A percentile compares a stretch with the other conserved stretches of the same genome.
Conservation (phyloP, 2,329 filamentous ascomycete genomes). For the Cadophora gregata region DNA sequence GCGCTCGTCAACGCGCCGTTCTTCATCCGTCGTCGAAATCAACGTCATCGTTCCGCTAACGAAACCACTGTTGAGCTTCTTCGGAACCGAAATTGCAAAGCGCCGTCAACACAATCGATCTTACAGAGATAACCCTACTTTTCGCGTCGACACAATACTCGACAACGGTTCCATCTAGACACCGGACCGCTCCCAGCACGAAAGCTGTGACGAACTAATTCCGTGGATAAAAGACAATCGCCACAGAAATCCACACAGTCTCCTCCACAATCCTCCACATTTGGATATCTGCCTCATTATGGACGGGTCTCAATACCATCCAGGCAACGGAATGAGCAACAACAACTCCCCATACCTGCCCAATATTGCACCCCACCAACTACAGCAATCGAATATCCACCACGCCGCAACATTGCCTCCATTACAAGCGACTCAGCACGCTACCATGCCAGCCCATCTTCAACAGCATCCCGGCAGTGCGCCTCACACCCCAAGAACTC, state of each 20-base stretch:
- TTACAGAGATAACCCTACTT: not conserved
- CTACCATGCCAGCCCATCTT: conserved; percentile 53
- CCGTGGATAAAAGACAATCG: not conserved
- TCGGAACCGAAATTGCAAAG: not conserved
- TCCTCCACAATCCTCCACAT: conserved; percentile 8
- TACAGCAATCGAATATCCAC: conserved; percentile 52
- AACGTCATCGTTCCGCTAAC: not conserved
- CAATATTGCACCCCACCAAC: conserved; percentile 45
- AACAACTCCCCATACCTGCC: conserved; percentile 41
- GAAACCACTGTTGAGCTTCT: not conserved
- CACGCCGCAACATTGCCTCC: conserved; percentile 58
- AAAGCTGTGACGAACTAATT: not conserved
- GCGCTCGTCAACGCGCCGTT: conserved; percentile 9
- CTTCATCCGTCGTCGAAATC: not conserved
- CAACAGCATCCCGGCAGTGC: conserved; percentile 54
- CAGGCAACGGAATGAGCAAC: conserved; percentile 40
- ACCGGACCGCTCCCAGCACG: not conserved
- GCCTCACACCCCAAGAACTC: conserved; percentile 64
- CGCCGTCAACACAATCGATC: not conserved
- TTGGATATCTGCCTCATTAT: conserved; percentile 29
- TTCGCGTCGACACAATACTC: not conserved
- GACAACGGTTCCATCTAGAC: not conserved
- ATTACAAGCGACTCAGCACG: conserved; percentile 54
- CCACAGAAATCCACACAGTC: not conserved
- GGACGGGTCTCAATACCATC: conserved; percentile 42